These are phyloP conservation scores for Starmerella scarabaei DNA, from an alignment of 805 yeast species.

Conservation along the genomic window DNA sequence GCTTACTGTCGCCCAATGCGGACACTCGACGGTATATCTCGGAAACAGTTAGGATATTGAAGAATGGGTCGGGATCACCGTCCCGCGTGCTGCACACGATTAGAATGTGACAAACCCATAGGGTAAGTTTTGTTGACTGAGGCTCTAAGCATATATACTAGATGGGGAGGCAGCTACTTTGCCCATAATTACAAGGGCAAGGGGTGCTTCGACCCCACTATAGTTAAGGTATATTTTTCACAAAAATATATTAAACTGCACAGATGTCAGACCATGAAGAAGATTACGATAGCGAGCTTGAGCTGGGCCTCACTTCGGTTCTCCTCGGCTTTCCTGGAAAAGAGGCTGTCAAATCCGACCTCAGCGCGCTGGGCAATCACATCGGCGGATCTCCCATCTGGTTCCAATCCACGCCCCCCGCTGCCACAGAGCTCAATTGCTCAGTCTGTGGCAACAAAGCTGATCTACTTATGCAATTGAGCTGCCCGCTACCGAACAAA, in stretches of 20 bases:
- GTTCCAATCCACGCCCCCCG: conserved; percentile 56
- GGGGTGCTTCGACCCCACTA: no score
- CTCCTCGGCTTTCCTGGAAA: conserved; percentile 29
- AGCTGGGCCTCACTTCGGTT: conserved; percentile 24
- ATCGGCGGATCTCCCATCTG: conserved; percentile 61
- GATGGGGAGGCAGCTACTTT: no score
- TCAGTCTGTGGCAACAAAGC: conserved; percentile 47
- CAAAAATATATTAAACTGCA: no score
- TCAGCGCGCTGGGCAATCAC: conserved; percentile 35
- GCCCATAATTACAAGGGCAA: no score
- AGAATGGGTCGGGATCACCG: neutral
- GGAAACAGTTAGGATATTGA: neutral
- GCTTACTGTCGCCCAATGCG: conserved; percentile 2
- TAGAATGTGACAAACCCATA: neutral
- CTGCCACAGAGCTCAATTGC: conserved; percentile 41
- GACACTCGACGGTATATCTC: neutral
- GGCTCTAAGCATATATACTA: no score
- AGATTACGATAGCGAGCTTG: conserved; percentile 15
- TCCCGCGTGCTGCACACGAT: conserved; percentile 2
- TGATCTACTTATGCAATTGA: conserved; percentile 65
- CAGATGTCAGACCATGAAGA: conserved; percentile 30
- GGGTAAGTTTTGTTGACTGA: no score
- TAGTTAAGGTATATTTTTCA: no score
- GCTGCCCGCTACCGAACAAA: conserved; percentile 59
- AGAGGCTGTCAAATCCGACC: conserved; percentile 7